These are phyloP conservation scores for Colletotrichum paranaense DNA, from an alignment of 2,329 filamentous ascomycete species.

Conservation along the genomic window DNA sequence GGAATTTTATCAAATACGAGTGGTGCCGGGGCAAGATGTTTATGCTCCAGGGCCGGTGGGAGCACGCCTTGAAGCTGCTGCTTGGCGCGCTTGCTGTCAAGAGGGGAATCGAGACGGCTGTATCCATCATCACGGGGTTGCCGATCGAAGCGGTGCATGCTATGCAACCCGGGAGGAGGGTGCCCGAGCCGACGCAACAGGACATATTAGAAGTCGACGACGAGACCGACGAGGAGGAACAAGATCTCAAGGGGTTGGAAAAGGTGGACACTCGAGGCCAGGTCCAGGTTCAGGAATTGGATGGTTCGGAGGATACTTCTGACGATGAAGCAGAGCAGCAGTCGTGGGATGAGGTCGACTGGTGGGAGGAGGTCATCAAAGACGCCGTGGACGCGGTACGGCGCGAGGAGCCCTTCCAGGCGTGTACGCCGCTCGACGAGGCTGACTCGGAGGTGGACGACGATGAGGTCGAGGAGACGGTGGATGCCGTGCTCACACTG, in stretches of 20 bases:
- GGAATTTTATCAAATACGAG: slow-evolving; percentile 32
- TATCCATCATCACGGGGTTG: slow-evolving; percentile 22
- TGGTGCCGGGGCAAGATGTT: slow-evolving; percentile 36
- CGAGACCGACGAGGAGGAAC: background rate
- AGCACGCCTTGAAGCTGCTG: slow-evolving; percentile 32
- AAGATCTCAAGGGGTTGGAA: background rate
- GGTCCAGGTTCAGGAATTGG: slow-evolving; percentile 11
- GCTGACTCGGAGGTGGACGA: slow-evolving; percentile 34
- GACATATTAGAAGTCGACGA: slow-evolving; percentile 1
- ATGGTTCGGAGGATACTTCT: background rate
- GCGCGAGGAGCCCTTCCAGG: slow-evolving; percentile 27
- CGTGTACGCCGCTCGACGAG: slow-evolving; percentile 30
- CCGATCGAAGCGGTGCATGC: slow-evolving; percentile 22
- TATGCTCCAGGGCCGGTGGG: slow-evolving; percentile 33
- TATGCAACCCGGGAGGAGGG: slow-evolving; percentile 7
- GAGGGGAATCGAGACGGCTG: slow-evolving; percentile 21
- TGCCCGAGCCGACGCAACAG: background rate
- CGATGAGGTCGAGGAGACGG: slow-evolving; percentile 28
- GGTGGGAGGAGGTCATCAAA: slow-evolving; percentile 33
- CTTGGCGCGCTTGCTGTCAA: slow-evolving; percentile 30
- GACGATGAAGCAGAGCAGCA: background rate
- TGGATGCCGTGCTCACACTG: slow-evolving; percentile 27
- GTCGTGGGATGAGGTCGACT: slow-evolving; percentile 30
- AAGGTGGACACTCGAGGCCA: background rate
- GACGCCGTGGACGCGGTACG: slow-evolving; percentile 33